Base-by-base conservation (phyloP, 345 rosid genomes). In the Trapa incisa region DNA sequence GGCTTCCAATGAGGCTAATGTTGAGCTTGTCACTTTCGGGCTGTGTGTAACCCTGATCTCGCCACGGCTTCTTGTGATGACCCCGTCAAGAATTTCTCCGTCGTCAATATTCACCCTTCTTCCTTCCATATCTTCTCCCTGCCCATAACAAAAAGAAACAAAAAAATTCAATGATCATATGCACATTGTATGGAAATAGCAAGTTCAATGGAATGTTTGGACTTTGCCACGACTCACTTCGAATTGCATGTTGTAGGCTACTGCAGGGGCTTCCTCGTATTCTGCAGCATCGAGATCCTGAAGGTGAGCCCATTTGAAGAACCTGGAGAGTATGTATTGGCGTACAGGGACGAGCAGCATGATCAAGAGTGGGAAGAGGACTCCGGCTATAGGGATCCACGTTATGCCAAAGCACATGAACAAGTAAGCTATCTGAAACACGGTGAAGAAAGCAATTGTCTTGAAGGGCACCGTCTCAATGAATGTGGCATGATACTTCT, bases 381-480 rank as follows among this genome's bases (percentile, higher is more conserved):
- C 89, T 10, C 94, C 91, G 47, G 94, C 94, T 62, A 86, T 71
- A 2, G 94, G 94, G 72, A 88, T 84, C 94, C 94, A 88, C 52
- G 94, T 88, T 36, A 88, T 62, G 67, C 94, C 91, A 65, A 88
- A 88, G 77, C 94, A 88, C 50, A 77, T 1, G 45, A 86, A 81
- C 82, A 88, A 69, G 74, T 87, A 87, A 52, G 37, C 72, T 41
- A 87, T 78, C 82, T 87, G 94, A 79, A 87, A 87, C 78, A 82
- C 67, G 32, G 94, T 87, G 76, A 87, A 87, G 47, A 15, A 16
- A 16, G 84, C 85, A 53, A 82, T 84, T 48, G 85, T 64, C 75
- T 84, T 85, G 80, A 85, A 84, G 45, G 94, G 94, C 48, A 87
- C 91, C 0, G 85, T 79, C 80, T 87, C 94, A 2, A 85, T 67